These are phyloP conservation scores for Sporothrix pallida DNA, from an alignment of 2,329 filamentous ascomycete genomes.

Conservation along the genomic window DNA sequence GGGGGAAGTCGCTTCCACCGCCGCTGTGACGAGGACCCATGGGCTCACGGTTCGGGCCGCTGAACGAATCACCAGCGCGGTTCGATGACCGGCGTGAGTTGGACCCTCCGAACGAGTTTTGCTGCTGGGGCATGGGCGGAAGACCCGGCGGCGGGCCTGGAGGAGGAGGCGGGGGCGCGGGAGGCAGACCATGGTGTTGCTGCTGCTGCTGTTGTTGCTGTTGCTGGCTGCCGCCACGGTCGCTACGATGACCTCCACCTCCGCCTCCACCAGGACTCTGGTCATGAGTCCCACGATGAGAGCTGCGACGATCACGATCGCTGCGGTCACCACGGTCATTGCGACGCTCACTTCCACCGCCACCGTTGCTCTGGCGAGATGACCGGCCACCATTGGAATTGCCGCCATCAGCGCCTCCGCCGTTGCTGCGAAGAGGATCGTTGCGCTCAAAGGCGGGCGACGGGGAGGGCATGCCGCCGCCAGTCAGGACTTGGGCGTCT, in stretches of 20 bases:
- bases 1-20: neutral
- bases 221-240: slow-evolving; percentile 43
- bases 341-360: neutral
- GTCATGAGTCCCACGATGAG: slow-evolving; percentile 53
- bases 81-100: neutral
- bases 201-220: slow-evolving; percentile 39
- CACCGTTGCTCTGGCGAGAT: slow-evolving; percentile 21
- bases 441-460: slow-evolving; percentile 57
- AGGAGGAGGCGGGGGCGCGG: slow-evolving; percentile 30
- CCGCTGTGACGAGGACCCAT: slow-evolving; percentile 40
- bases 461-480: slow-evolving; percentile 57
- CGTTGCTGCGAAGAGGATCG: slow-evolving; percentile 45
- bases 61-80: neutral
- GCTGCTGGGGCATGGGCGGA: slow-evolving; percentile 10
- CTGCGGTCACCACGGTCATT: slow-evolving; percentile 37
- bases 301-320: slow-evolving; percentile 40
- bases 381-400: neutral
- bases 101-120: neutral
- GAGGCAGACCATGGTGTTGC: slow-evolving; percentile 23
- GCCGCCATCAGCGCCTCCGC: neutral
- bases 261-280: slow-evolving; percentile 49
- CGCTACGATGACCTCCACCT: neutral
- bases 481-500: slow-evolving; percentile 62
- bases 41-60: slow-evolving; percentile 40
- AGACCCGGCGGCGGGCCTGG: slow-evolving; percentile 21